Evolutionary conservation across 768 basidiomycete genomes (phyloP).

Genomic region (Termitomyces sp.): DNA sequence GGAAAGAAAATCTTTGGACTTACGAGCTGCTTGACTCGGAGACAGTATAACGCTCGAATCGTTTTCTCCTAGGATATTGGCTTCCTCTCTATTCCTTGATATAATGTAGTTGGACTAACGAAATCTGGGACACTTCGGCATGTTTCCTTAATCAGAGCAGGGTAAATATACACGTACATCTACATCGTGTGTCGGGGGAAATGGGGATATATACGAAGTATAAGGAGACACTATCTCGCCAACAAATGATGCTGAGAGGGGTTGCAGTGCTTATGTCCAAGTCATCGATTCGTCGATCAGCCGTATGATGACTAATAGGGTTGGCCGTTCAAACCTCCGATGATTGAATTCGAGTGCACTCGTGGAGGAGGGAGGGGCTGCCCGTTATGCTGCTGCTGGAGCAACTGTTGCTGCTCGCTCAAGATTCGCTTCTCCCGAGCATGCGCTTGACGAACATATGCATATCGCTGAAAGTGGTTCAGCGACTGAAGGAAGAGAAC

Average conservation of each 20-base stretch:
- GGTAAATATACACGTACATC: not conserved
- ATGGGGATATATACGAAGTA: not conserved
- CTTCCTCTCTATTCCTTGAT: not conserved
- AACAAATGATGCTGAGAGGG: not conserved
- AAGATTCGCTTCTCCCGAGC: constrained; percentile 44
- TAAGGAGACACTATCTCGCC: not conserved
- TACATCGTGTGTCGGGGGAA: not conserved
- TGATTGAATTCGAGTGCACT: constrained; percentile 28
- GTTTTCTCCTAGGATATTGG: not conserved
- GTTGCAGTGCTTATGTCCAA: not conserved
- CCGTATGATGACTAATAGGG: not conserved
- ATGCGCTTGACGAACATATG: constrained; percentile 80
- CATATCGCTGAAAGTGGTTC: constrained; percentile 87
- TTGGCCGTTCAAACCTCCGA: constrained; percentile 3
- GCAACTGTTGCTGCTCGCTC: constrained; percentile 25
- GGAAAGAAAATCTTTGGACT: not conserved
- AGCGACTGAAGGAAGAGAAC: constrained; percentile 70
- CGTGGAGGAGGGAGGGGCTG: constrained; percentile 19
- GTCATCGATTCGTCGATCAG: not conserved
- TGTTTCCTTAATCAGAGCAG: not conserved
- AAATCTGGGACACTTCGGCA: not conserved
- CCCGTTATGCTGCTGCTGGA: constrained; percentile 14
- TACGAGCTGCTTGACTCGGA: not conserved
- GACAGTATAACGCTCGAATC: not conserved
- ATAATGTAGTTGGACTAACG: not conserved